Evolutionary conservation across 352 stramenopile genomes (phyloP).

Genomic region (Discostella stelligera): DNA sequence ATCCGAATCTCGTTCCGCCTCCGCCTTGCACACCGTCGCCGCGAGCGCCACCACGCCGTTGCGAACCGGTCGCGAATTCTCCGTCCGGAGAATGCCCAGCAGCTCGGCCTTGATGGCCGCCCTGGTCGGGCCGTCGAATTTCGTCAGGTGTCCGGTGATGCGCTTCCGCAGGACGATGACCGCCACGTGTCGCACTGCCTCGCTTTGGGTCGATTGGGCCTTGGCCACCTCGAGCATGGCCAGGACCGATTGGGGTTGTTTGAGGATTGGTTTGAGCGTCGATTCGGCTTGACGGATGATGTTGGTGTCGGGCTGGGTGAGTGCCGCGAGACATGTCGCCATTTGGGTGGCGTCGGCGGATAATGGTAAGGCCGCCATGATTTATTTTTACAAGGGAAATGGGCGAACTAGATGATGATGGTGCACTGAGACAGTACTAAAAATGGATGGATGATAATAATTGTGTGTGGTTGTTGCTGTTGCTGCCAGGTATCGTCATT

Average conservation of each 20-base stretch:
- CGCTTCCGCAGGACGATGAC: constrained; percentile 93
- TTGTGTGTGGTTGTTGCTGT: too few relatives aligned
- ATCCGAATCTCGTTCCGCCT: constrained; percentile 42
- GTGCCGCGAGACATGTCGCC: constrained; percentile 58
- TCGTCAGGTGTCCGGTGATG: constrained; percentile 90
- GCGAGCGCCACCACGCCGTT: constrained; percentile 69
- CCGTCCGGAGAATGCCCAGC: constrained; percentile 84
- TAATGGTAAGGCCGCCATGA: constrained; percentile 34
- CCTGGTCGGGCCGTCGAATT: constrained; percentile 86
- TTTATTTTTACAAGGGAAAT: too few relatives aligned
- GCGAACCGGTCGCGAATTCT: constrained; percentile 87
- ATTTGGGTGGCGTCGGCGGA: constrained; percentile 53
- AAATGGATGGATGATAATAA: too few relatives aligned
- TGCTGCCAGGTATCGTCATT: too few relatives aligned
- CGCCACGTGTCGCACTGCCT: constrained; percentile 88
- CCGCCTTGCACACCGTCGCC: constrained; percentile 61
- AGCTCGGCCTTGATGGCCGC: constrained; percentile 87
- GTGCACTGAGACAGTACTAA: too few relatives aligned
- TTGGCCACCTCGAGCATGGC: constrained; percentile 87
- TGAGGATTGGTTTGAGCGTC: constrained; percentile 90
- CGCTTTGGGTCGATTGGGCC: constrained; percentile 38
- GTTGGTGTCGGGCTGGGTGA: constrained; percentile 92
- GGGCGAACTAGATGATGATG: too few relatives aligned
- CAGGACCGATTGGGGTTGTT: constrained; percentile 86
- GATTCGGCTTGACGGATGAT: constrained; percentile 93